These are phyloP conservation scores for Pythium angustatum DNA, from an alignment of 352 stramenopile genomes.

Conservation along the genomic window DNA sequence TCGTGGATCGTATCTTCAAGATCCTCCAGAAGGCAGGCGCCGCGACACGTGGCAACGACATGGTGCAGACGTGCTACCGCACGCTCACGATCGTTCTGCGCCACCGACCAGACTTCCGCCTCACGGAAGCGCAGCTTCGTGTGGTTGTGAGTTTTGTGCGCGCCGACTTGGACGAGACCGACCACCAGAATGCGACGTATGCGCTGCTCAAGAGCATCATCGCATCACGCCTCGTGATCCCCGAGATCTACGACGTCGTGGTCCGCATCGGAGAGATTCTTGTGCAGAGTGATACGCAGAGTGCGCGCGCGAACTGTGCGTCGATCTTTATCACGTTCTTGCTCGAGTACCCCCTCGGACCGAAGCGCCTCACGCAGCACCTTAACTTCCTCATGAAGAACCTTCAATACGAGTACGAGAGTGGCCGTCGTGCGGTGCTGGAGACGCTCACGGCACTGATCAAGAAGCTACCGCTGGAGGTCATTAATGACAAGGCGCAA, in stretches of 20 bases:
- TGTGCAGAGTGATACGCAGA: slow-evolving; percentile 91
- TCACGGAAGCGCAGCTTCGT: slow-evolving; percentile 72
- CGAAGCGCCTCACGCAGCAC: slow-evolving; percentile 92
- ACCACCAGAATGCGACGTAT: slow-evolving; percentile 96
- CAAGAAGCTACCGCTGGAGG: slow-evolving; percentile 89
- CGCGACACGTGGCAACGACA: slow-evolving; percentile 90
- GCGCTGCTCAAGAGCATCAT: slow-evolving; percentile 92
- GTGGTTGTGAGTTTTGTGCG: slow-evolving; percentile 93
- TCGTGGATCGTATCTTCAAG: slow-evolving; percentile 93
- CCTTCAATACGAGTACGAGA: slow-evolving; percentile 95
- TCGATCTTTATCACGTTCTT: slow-evolving; percentile 91
- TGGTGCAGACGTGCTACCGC: slow-evolving; percentile 95
- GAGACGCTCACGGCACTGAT: slow-evolving; percentile 88
- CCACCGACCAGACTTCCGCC: slow-evolving; percentile 50
- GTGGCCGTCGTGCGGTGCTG: slow-evolving; percentile 91
- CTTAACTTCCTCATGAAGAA: slow-evolving; percentile 96
- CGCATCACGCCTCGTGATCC: slow-evolving; percentile 88
- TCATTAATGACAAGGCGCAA: slow-evolving; percentile 92
- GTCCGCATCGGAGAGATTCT: slow-evolving; percentile 93
- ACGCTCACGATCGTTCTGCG: slow-evolving; percentile 91
- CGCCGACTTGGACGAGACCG: slow-evolving; percentile 90
- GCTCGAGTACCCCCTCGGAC: slow-evolving; percentile 94
- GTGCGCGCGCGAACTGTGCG: slow-evolving; percentile 79
- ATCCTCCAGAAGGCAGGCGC: slow-evolving; percentile 88
- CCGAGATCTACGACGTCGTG: slow-evolving; percentile 97